Conservation (phyloP, 2,329 filamentous ascomycete genomes). For the Geoglossum cookeanum region DNA sequence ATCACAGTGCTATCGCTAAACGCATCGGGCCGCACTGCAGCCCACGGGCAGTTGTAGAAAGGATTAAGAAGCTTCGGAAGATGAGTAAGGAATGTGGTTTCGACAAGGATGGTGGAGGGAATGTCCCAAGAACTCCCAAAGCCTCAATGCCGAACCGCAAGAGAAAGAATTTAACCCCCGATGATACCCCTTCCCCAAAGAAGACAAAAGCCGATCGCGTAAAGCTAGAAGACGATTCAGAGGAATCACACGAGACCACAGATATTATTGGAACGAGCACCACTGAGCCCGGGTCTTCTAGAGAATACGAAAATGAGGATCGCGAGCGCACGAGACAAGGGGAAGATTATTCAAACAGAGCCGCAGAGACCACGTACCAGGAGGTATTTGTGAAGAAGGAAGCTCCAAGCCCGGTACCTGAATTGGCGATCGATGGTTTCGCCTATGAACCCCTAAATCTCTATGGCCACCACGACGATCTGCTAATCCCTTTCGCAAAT, state of each 20-base stretch:
- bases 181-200: not conserved
- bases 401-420: not conserved
- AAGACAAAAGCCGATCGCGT: not conserved
- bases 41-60: slow-evolving; percentile 8
- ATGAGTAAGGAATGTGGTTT: not conserved
- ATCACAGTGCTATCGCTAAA: slow-evolving; percentile 4
- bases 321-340: not conserved
- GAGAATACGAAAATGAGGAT: not conserved
- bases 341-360: not conserved
- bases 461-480: not conserved
- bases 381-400: not conserved
- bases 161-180: not conserved
- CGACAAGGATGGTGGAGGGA: not conserved
- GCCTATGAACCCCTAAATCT: not conserved
- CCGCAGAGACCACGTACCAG: not conserved
- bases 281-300: not conserved
- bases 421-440: not conserved
- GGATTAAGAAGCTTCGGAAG: slow-evolving; percentile 9
- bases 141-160: not conserved
- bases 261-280: not conserved
- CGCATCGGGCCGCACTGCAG: slow-evolving; percentile 6
- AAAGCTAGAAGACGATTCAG: not conserved
- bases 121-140: not conserved
- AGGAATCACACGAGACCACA: not conserved
- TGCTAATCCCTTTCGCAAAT: not conserved